Evolutionary conservation across 2,329 filamentous ascomycete species (phyloP), one percentile per base, ranked within the genome.

Genomic region (Talaromyces albobiverticillius): DNA sequence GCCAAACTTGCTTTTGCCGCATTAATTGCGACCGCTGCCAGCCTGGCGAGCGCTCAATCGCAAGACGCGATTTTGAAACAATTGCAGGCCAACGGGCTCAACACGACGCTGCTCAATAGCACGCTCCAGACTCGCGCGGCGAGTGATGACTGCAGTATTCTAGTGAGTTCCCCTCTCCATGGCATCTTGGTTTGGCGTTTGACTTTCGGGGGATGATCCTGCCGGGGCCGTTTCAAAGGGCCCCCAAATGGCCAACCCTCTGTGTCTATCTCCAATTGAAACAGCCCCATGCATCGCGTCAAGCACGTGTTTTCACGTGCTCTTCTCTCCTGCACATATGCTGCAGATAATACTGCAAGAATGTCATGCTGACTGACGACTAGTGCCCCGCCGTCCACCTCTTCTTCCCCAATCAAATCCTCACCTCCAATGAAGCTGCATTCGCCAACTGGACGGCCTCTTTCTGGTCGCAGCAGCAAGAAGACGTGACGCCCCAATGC

Each of bases 401-500:
- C 13, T 55, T 55, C 18, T 55, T 51, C 36, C 56, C 57, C 11
- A 53, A 32, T 22, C 48, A 57, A 20, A 57, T 61, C 20, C 38
- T 61, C 18, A 55, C 48, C 7, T 38, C 46, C 20, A 53, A 54
- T 11, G 42, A 48, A 29, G 43, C 48, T 7, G 4, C 42, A 8
- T 64, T 61, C 34, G 41, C 54, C 50, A 58, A 55, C 22, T 57
- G 55, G 55, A 53, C 49, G 3, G 43, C 32, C 2, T 46, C 50
- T 22, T 72, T 69, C 54, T 73, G 71, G 70, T 69, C 70, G 2
- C 58, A 62, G 16, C 70, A 74, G 56, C 71, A 74, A 59, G 64
- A 58, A 18, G 60, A 64, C 34, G 64, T 67, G 11, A 58, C 65
- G 31, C 71, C 71, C 1, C 52, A 56, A 40, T 73, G 71, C 42